These are phyloP conservation scores for Metschnikowia shivogae DNA, from an alignment of 805 yeast genomes.

Conservation along the genomic window DNA sequence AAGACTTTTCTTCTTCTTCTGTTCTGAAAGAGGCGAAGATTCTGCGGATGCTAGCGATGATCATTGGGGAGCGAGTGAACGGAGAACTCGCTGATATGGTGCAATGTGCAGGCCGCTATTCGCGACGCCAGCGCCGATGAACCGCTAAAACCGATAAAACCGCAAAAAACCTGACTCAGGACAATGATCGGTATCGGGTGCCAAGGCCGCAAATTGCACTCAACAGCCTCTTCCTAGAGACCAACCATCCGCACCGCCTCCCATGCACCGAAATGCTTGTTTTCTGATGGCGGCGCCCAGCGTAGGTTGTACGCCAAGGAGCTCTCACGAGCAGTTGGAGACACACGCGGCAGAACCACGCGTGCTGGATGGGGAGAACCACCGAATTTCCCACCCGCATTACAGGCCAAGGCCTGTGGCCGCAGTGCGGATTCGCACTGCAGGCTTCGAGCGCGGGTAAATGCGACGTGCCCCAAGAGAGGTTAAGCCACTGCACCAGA, in stretches of 20 bases:
- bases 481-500: conserved; percentile 26
- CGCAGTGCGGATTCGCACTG: conserved; percentile 13
- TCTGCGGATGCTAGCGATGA: conserved; percentile 69
- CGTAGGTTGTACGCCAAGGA: conserved; percentile 49
- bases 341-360: conserved; percentile 7
- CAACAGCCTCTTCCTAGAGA: conserved; percentile 41
- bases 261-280: conserved; percentile 39
- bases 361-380: conserved; percentile 43
- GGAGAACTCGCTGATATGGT: too few relatives aligned
- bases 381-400: conserved; percentile 64
- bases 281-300: conserved; percentile 59
- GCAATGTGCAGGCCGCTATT: too few relatives aligned
- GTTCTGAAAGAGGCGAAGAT: conserved; percentile 80
- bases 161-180: conserved; percentile 37
- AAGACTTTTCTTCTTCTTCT: conserved; percentile 77
- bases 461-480: conserved; percentile 45
- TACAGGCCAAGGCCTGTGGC: conserved; percentile 5
- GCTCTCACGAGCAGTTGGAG: conserved; percentile 49
- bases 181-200: conserved; percentile 65
- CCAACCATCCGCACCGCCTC: conserved; percentile 59
- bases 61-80: conserved; percentile 29
- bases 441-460: conserved; percentile 38
- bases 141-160: too few relatives aligned
- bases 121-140: too few relatives aligned
- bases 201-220: conserved; percentile 59